Conservation (phyloP, 148 eudicot species). For the Talinum fruticosum region DNA sequence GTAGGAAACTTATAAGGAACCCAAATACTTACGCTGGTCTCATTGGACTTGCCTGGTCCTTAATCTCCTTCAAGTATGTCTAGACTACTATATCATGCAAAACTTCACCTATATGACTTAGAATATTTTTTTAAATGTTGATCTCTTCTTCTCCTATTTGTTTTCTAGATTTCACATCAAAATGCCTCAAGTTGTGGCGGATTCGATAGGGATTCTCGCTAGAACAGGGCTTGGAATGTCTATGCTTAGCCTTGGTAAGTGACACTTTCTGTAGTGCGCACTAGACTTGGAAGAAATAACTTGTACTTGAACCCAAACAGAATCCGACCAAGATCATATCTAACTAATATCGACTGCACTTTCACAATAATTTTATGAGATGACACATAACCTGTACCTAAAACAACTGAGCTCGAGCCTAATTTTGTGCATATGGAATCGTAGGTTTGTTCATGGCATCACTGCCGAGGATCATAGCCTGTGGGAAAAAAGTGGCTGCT, state of each 20-base stretch:
- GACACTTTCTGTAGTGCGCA: background rate
- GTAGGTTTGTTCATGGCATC: constrained; percentile 90
- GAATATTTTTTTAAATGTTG: background rate
- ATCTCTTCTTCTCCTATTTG: background rate
- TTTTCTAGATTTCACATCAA: constrained; percentile 51
- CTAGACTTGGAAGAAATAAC: too few species aligned
- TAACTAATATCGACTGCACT: too few species aligned
- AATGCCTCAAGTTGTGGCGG: constrained; percentile 76
- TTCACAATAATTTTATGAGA: too few species aligned
- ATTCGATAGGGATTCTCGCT: constrained; percentile 65
- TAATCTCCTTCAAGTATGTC: constrained; percentile 43
- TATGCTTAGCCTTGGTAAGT: constrained; percentile 83
- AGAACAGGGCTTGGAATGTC: constrained; percentile 93
- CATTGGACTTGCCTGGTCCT: constrained; percentile 74
- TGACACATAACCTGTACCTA: too few species aligned
- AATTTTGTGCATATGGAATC: background rate
- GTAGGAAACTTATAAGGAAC: constrained; percentile 77
- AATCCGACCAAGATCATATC: background rate
- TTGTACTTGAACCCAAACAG: background rate
- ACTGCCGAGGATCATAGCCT: constrained; percentile 74
- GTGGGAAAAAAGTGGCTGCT: constrained; percentile 73
- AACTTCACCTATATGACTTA: background rate
- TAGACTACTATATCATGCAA: background rate
- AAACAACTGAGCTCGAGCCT: too few species aligned
- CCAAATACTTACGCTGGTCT: constrained; percentile 86